A percentile compares a stretch with the other conserved stretches of the same genome.
Evolutionary conservation across 2,329 filamentous ascomycete species (phyloP).

Genomic region (Phialocephala sp.): DNA sequence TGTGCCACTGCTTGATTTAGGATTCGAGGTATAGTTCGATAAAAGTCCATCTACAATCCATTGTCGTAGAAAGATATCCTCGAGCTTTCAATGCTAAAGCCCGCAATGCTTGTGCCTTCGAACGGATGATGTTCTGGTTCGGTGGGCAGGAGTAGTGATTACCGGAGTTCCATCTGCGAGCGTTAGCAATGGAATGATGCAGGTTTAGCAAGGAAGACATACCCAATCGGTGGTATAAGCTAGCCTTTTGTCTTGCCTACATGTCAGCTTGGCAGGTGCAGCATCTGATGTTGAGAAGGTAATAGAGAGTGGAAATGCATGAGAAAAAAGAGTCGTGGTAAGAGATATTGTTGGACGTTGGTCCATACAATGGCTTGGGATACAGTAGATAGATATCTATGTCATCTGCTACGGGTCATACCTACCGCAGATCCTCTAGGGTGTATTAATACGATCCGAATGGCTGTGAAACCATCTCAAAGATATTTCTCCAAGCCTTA

Average conservation of each 20-base stretch:
- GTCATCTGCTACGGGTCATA: background rate
- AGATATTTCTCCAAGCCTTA: background rate
- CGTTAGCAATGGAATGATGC: constrained; percentile 2
- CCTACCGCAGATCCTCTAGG: background rate
- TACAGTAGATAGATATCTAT: background rate
- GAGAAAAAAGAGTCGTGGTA: too few relatives aligned
- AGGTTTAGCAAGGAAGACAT: constrained; percentile 8
- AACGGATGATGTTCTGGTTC: constrained; percentile 52
- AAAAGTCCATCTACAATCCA: constrained; percentile 58
- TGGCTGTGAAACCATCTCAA: background rate
- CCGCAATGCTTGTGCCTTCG: constrained; percentile 53
- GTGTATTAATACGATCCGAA: too few relatives aligned
- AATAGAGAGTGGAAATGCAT: too few relatives aligned
- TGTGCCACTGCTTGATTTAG: constrained; percentile 50
- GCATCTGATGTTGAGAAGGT: too few relatives aligned
- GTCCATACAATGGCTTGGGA: too few relatives aligned
- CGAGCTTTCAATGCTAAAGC: constrained; percentile 49
- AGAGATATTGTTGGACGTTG: too few relatives aligned
- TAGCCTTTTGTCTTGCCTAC: constrained; percentile 35
- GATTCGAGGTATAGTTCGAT: constrained; percentile 47
- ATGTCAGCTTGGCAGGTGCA: too few relatives aligned
- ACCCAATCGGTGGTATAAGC: constrained; percentile 39
- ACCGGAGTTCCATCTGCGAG: constrained; percentile 53
- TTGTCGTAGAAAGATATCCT: constrained; percentile 56
- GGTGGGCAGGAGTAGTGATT: constrained; percentile 55